These are phyloP conservation scores for Myrica gale DNA, from an alignment of 306 rosid species.

Conservation along the genomic window DNA sequence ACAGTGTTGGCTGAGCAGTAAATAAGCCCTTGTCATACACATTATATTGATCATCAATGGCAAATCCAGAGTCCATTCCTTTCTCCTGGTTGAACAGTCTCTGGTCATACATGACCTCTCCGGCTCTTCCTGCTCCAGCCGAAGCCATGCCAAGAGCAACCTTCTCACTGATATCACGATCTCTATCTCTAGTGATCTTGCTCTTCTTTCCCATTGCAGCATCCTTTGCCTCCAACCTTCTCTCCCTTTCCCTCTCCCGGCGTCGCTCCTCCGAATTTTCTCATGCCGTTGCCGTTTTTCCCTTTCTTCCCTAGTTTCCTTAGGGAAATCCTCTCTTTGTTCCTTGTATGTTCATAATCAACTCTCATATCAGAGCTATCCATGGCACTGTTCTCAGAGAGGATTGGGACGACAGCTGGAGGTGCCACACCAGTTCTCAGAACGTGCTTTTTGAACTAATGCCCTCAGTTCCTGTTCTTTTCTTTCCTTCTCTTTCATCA, in stretches of 20 bases:
- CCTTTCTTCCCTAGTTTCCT: constrained; percentile 69
- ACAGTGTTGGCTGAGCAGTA: constrained; percentile 77
- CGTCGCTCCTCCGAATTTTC: constrained; percentile 89
- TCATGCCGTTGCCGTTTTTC: constrained; percentile 65
- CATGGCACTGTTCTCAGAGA: constrained; percentile 44
- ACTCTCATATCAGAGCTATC: constrained; percentile 51
- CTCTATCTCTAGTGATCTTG: constrained; percentile 89
- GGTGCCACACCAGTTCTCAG: constrained; percentile 72
- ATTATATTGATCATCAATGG: constrained; percentile 86
- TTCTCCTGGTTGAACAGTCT: constrained; percentile 92
- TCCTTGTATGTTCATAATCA: constrained; percentile 54
- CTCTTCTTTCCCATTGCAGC: constrained; percentile 92
- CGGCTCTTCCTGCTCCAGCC: constrained; percentile 57
- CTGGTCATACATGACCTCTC: constrained; percentile 88
- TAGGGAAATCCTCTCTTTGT: constrained; percentile 54
- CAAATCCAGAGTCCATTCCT: constrained; percentile 90
- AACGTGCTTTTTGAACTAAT: constrained; percentile 78
- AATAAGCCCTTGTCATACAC: constrained; percentile 82
- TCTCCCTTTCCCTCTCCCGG: constrained; percentile 88
- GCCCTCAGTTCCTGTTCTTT: constrained; percentile 78
- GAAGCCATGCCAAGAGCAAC: constrained; percentile 96
- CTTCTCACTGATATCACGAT: constrained; percentile 90
- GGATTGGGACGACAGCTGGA: constrained; percentile 37
- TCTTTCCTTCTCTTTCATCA: constrained; percentile 79
- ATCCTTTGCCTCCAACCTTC: constrained; percentile 89